Percentiles rank a stretch among this genome's conserved stretches.
These are phyloP conservation scores for Saccharomycopsis sp. DNA, from an alignment of 805 yeast species.

Conservation along the genomic window DNA sequence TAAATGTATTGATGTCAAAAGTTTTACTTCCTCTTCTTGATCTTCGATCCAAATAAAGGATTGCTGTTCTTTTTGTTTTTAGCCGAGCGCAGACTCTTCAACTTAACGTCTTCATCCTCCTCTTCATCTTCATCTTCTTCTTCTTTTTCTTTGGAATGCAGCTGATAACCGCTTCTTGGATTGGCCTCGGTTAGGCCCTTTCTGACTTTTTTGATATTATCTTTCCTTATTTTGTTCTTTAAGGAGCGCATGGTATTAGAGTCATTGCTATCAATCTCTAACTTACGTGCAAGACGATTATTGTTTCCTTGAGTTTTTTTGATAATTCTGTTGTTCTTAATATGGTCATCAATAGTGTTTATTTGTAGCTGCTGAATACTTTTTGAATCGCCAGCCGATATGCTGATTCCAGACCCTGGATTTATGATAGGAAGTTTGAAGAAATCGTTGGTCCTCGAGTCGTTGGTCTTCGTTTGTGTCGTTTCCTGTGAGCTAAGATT, in stretches of 20 bases:
- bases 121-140: neutral
- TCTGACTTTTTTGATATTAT: slow-evolving; percentile 9
- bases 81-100: slow-evolving; percentile 2
- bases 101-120: slow-evolving; percentile 4
- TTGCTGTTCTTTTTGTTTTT: slow-evolving; percentile 9
- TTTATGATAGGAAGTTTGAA: slow-evolving; percentile 15
- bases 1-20: too few relatives aligned
- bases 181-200: neutral
- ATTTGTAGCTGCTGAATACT: neutral
- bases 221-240: slow-evolving; percentile 15
- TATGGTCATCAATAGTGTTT: slow-evolving; percentile 16
- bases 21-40: slow-evolving; percentile 7
- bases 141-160: neutral
- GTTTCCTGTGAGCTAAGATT: neutral
- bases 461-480: neutral
- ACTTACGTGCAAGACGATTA: neutral
- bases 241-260: slow-evolving; percentile 18
- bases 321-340: slow-evolving; percentile 11
- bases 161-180: neutral
- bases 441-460: slow-evolving; percentile 8
- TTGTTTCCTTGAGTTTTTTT: neutral
- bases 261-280: slow-evolving; percentile 6
- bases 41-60: slow-evolving; percentile 4
- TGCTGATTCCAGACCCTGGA: slow-evolving; percentile 8
- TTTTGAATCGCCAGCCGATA: neutral